A percentile compares a stretch with the other conserved stretches of the same genome.
phyloP scores from a whole-genome alignment of 495 filamentous ascomycete genomes.

The Penicillium coprophilum region DNA sequence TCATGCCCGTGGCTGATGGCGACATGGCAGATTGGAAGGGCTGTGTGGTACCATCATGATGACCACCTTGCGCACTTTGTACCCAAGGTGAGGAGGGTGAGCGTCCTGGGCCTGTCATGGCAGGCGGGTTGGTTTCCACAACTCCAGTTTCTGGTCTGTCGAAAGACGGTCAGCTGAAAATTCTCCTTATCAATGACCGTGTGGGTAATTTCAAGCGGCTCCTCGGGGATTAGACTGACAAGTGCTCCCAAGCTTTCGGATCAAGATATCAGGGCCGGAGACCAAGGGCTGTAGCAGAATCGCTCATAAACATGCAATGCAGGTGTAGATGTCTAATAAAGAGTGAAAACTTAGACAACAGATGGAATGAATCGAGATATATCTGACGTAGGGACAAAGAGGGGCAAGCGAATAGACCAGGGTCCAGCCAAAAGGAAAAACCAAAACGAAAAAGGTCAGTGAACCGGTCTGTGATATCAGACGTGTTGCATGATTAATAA shows the following conservation, averaged over 20 bases:
- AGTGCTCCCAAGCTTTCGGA: background rate
- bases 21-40: slow-evolving; percentile 34
- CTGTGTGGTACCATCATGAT: slow-evolving; percentile 24
- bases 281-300: background rate
- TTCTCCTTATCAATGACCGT: slow-evolving; percentile 1
- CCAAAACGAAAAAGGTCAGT: slow-evolving; percentile 8
- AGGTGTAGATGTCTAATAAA: background rate
- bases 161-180: slow-evolving; percentile 12
- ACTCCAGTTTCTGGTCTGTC: slow-evolving; percentile 13
- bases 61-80: slow-evolving; percentile 31
- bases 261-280: background rate
- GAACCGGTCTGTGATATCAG: slow-evolving; percentile 33
- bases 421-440: slow-evolving; percentile 23
- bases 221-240: background rate
- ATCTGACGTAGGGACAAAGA: slow-evolving; percentile 13
- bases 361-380: background rate
- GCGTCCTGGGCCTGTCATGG: slow-evolving; percentile 47
- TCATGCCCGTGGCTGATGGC: slow-evolving; percentile 44
- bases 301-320: background rate
- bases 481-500: slow-evolving; percentile 33
- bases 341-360: background rate
- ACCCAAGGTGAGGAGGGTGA: slow-evolving; percentile 50
- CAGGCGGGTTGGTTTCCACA: slow-evolving; percentile 26
- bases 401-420: slow-evolving; percentile 20
- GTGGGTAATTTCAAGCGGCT: background rate